Evolutionary conservation across 2,329 filamentous ascomycete genomes (phyloP).

Genomic region (Clonostachys rhizophaga): DNA sequence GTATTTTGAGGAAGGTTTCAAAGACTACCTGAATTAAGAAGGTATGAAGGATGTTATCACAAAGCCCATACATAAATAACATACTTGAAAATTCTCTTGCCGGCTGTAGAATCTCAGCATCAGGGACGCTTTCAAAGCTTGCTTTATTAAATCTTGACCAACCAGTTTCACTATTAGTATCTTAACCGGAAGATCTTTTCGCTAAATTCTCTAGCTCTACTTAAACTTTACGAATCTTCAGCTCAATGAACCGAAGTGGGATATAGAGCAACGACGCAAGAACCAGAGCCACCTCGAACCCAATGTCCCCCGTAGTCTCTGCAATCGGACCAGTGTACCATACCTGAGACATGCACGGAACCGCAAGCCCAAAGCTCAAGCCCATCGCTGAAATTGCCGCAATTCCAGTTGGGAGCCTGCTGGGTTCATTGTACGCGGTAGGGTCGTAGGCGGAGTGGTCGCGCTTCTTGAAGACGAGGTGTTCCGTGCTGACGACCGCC

Average conservation of each 20-base stretch:
- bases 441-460: conserved; percentile 39
- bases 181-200: no score
- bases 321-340: conserved; percentile 61
- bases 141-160: no score
- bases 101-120: no score
- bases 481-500: conserved; percentile 41
- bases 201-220: no score
- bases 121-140: no score
- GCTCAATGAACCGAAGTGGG: conserved; percentile 41
- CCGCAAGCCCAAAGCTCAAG: conserved; percentile 42
- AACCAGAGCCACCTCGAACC: conserved; percentile 59
- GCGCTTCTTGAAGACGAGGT: conserved; percentile 39
- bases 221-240: conserved; percentile 13
- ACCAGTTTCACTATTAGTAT: no score
- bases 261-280: conserved; percentile 41
- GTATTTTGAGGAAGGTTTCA: conserved; percentile 9
- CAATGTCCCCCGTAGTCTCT: conserved; percentile 56
- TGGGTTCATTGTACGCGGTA: conserved; percentile 39
- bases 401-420: conserved; percentile 37
- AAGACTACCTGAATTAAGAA: no score
- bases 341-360: conserved; percentile 55
- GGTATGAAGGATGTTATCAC: no score
- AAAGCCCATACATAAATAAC: no score
- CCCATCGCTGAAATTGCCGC: conserved; percentile 40
- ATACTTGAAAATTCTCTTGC: no score